phyloP scores from a whole-genome alignment of 768 basidiomycete genomes.

The Leccinum subtestaceum region DNA sequence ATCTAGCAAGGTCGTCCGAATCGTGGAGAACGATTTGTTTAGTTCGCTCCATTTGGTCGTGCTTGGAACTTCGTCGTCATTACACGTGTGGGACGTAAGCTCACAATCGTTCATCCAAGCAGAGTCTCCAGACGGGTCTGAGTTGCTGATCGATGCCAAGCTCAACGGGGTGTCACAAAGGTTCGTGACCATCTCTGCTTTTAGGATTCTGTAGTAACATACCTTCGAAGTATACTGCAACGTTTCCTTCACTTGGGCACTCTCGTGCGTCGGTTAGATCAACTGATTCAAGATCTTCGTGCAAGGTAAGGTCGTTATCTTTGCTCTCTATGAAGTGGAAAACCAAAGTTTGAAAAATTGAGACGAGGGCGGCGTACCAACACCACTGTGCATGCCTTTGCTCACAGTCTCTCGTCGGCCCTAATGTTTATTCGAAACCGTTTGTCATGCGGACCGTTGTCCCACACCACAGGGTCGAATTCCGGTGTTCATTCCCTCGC shows the following conservation, averaged over 20 bases:
- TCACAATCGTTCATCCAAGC: constrained; percentile 57
- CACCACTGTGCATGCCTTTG: constrained; percentile 62
- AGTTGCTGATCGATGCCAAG: constrained; percentile 53
- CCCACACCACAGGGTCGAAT: constrained; percentile 17
- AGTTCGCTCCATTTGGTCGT: constrained; percentile 53
- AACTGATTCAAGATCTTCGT: constrained; percentile 45
- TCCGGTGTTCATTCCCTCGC: constrained; percentile 31
- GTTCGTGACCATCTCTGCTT: constrained; percentile 33
- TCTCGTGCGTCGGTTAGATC: constrained; percentile 63
- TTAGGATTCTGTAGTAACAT: neutral
- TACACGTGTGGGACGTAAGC: constrained; percentile 60
- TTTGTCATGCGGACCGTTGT: constrained; percentile 42
- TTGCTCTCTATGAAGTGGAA: neutral
- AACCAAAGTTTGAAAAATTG: constrained; percentile 5
- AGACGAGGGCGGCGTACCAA: constrained; percentile 45
- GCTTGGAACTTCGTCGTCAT: constrained; percentile 64
- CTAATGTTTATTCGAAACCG: constrained; percentile 49
- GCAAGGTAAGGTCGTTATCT: constrained; percentile 40
- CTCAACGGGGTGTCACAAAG: constrained; percentile 56
- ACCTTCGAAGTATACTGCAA: constrained; percentile 45
- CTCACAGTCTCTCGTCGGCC: constrained; percentile 58
- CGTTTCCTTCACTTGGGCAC: constrained; percentile 71
- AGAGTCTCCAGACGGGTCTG: constrained; percentile 31
- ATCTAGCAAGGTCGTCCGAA: constrained; percentile 38
- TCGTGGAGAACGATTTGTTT: constrained; percentile 48